phyloP scores from a whole-genome alignment of 345 rosid species.

The Cardamine occulta region DNA sequence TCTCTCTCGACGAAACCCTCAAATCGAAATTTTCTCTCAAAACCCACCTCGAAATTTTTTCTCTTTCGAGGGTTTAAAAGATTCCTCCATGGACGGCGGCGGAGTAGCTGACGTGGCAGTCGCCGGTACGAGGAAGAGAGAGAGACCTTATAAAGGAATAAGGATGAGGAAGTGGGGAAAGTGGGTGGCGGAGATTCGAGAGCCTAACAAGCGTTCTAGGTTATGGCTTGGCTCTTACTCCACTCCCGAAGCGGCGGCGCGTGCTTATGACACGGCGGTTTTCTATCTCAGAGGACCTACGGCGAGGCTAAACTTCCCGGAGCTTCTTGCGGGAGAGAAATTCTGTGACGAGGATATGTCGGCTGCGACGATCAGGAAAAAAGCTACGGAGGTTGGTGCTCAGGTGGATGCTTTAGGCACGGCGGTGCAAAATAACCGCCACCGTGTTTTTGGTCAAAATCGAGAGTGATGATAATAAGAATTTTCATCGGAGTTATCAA shows the following conservation, averaged over 20 bases:
- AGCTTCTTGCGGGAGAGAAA: conserved; percentile 62
- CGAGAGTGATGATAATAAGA: conserved; percentile 29
- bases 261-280: conserved; percentile 98
- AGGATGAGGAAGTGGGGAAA: conserved; percentile 99
- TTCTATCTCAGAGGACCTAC: conserved; percentile 90
- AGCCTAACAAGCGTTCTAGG: conserved; percentile 93
- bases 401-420: conserved; percentile 85
- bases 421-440: conserved; percentile 45
- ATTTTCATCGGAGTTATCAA: conserved; percentile 19
- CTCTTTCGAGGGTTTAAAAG: not conserved
- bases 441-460: conserved; percentile 43
- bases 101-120: conserved; percentile 44
- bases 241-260: conserved; percentile 87
- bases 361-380: conserved; percentile 82
- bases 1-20: conserved; percentile 10
- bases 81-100: conserved; percentile 48
- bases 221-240: conserved; percentile 98
- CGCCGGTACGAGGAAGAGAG: conserved; percentile 50
- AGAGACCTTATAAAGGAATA: conserved; percentile 83
- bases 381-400: conserved; percentile 92
- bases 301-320: conserved; percentile 94
- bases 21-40: conserved; percentile 18
- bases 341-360: conserved; percentile 70
- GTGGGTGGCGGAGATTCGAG: conserved; percentile 99
- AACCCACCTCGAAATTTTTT: conserved; percentile 22